A percentile compares a stretch with the other conserved stretches of the same genome.
Conservation (phyloP, 2,329 filamentous ascomycete species). For the Pleomassaria siparia region DNA sequence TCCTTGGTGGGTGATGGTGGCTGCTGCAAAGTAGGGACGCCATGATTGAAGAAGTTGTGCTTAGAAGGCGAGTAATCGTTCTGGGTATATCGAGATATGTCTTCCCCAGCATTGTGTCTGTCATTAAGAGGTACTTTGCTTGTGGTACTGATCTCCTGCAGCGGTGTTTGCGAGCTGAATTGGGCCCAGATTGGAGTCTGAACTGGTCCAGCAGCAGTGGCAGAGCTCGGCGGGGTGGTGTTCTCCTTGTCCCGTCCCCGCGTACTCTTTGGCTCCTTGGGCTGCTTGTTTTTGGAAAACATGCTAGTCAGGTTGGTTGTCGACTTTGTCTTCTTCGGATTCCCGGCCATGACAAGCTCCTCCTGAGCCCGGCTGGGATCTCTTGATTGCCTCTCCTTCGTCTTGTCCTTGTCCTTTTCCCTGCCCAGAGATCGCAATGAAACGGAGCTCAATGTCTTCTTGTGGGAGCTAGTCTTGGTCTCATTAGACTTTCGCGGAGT, state of each 20-base stretch:
- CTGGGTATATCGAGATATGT: conserved; percentile 62
- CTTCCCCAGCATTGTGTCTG: conserved; percentile 52
- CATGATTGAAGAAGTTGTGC: conserved; percentile 60
- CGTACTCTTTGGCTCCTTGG: conserved; percentile 59
- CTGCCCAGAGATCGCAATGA: conserved; percentile 56
- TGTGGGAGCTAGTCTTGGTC: conserved; percentile 46
- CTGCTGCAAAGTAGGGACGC: conserved; percentile 47
- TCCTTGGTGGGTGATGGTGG: conserved; percentile 33
- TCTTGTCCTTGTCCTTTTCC: conserved; percentile 39
- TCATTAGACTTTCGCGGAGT: conserved; percentile 44
- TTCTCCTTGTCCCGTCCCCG: conserved; percentile 76
- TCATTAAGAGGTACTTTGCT: conserved; percentile 50
- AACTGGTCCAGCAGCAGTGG: conserved; percentile 43
- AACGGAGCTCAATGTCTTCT: conserved; percentile 57
- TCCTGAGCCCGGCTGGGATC: conserved; percentile 32
- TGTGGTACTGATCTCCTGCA: conserved; percentile 26
- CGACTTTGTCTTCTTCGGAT: conserved; percentile 75
- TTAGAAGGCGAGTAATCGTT: conserved; percentile 62
- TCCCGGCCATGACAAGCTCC: conserved; percentile 36
- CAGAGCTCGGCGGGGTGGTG: conserved; percentile 60
- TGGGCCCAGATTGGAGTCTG: conserved; percentile 80
- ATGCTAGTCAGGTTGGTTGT: conserved; percentile 78
- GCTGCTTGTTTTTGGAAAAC: conserved; percentile 72
- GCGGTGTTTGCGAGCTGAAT: conserved; percentile 55
- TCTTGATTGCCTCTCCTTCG: conserved; percentile 31